phyloP scores from a whole-genome alignment of 208 protist species.

The Naegleria lovaniensis region DNA sequence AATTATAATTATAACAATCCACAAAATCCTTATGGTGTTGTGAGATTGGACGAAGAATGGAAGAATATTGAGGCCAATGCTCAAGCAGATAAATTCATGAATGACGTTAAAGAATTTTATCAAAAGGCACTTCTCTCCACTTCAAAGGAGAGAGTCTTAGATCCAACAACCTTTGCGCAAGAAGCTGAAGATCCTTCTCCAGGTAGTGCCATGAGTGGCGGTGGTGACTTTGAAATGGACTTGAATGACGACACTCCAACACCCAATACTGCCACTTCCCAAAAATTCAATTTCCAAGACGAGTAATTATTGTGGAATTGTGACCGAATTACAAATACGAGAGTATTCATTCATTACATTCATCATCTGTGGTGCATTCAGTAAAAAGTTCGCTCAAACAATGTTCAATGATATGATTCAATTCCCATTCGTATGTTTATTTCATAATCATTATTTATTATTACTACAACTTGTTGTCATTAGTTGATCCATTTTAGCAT shows the following conservation, averaged over 20 bases:
- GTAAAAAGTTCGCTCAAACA: no score
- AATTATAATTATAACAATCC: neutral
- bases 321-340: no score
- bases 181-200: neutral
- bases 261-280: neutral
- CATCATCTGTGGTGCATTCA: no score
- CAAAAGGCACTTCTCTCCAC: neutral
- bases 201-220: neutral
- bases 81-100: constrained; percentile 13
- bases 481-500: no score
- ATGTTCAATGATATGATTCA: no score
- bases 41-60: constrained; percentile 5
- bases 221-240: neutral
- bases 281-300: neutral
- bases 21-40: neutral
- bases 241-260: neutral
- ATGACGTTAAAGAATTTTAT: constrained; percentile 19
- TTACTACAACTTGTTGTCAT: no score
- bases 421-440: no score
- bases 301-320: no score
- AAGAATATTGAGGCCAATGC: neutral
- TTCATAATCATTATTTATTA: no score
- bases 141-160: neutral
- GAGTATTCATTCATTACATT: no score
- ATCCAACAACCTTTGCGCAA: neutral